These are phyloP conservation scores for Petunia secreta DNA, from an alignment of 257 asterid genomes.

Conservation along the genomic window DNA sequence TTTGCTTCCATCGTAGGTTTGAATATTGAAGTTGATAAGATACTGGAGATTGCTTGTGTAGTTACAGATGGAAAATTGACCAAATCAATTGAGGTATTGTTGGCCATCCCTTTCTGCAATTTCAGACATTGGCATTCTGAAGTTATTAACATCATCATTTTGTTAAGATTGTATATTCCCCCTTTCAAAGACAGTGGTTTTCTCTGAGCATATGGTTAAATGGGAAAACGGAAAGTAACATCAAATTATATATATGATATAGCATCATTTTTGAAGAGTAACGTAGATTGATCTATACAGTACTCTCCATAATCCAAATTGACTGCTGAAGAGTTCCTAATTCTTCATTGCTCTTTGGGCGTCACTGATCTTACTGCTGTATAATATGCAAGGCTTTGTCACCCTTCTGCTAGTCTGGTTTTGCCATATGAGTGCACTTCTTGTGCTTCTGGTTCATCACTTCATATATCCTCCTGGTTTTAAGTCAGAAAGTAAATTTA, in stretches of 20 bases:
- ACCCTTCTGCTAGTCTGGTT: not conserved
- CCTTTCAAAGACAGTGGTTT: not conserved
- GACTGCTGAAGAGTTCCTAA: not conserved
- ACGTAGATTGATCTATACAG: not conserved
- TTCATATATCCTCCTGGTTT: not conserved
- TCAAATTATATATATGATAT: not conserved
- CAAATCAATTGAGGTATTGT: slow-evolving; percentile 67
- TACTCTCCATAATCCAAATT: not conserved
- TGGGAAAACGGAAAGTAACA: not conserved
- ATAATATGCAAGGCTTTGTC: not conserved
- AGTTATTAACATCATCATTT: not conserved
- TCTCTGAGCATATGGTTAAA: not conserved
- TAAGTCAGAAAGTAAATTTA: not conserved
- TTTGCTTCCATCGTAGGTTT: slow-evolving; percentile 57
- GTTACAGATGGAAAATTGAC: slow-evolving; percentile 81
- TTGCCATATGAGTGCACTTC: not conserved
- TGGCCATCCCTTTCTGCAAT: not conserved
- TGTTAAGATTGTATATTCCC: slow-evolving; percentile 7
- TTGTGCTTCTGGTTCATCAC: not conserved
- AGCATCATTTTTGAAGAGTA: not conserved
- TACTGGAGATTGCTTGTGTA: slow-evolving; percentile 93
- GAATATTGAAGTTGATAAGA: slow-evolving; percentile 32
- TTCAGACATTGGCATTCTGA: not conserved
- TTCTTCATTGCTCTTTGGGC: not conserved
- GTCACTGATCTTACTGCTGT: slow-evolving; percentile 12